phyloP scores from a whole-genome alignment of 148 eudicot genomes.

The Camellia lanceoleosa region DNA sequence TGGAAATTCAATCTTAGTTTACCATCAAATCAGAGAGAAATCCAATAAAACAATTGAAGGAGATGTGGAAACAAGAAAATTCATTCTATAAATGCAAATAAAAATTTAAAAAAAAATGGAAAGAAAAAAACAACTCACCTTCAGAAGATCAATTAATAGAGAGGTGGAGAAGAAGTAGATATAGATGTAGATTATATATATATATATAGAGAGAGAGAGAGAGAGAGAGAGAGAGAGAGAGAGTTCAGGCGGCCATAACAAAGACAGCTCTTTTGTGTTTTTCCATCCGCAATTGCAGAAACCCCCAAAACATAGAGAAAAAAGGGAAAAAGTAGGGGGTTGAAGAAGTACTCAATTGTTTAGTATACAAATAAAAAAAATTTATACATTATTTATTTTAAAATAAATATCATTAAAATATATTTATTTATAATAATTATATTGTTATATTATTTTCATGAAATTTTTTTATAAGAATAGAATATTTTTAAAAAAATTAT shows the following conservation, averaged over 20 bases:
- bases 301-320: background rate
- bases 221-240: background rate
- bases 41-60: background rate
- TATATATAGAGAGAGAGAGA: background rate
- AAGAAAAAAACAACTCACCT: conserved; percentile 11
- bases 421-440: too few relatives aligned
- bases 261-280: background rate
- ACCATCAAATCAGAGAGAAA: background rate
- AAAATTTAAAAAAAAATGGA: background rate
- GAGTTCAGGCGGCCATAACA: conserved; percentile 24
- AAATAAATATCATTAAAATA: too few relatives aligned
- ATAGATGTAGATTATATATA: background rate
- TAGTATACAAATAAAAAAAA: too few relatives aligned
- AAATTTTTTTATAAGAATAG: too few relatives aligned
- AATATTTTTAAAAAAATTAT: too few relatives aligned
- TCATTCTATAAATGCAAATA: background rate
- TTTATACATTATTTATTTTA: too few relatives aligned
- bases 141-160: background rate
- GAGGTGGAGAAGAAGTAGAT: background rate
- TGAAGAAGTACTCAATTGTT: too few relatives aligned
- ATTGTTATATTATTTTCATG: too few relatives aligned
- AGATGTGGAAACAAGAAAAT: background rate
- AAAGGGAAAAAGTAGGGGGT: background rate
- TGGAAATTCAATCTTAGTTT: background rate
- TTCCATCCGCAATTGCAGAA: background rate